Base-by-base conservation (phyloP, 352 stramenopile species). In the Phytophthora sansomeana region DNA sequence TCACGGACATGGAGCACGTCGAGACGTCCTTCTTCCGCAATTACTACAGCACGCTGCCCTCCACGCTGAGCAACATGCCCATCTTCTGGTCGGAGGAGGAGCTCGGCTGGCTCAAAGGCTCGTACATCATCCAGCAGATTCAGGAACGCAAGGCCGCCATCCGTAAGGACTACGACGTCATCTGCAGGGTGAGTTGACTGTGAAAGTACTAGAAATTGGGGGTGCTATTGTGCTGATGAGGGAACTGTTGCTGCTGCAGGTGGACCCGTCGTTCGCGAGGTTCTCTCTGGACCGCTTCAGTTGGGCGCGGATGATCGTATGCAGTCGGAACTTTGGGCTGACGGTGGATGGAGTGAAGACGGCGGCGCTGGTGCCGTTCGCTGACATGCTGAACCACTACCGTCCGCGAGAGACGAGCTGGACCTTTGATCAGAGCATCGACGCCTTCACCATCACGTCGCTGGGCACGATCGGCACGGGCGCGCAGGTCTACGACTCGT, bases 361-460 rank as follows among this genome's bases (percentile, higher is more conserved):
- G 13, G 96, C 93, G 14, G 98, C 97, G 16, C 85, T 99, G 50
- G 98, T 99, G 42, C 98, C 98, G 0, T 99, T 99, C 74, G 97
- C 97, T 24, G 98, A 99, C 78, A 99, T 99, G 98, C 89, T 99
- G 8, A 99, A 99, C 82, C 98, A 99, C 85, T 99, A 98, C 78
- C 90, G 98, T 0, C 98, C 98, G 4, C 86, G 98, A 35, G 97
- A 99, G 75, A 99, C 98, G 10, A 99, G 88, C 72, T 97, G 91
- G 91, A 96, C 88, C 17, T 97, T 94, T 58, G 88, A 96, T 64
- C 80, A 93, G 59, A 83, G 78, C 38, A 82, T 94, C 21, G 79
- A 90, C 35, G 84, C 83, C 7, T 97, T 97, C 73, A 96, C 89
- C 28, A 96, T 97, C 69, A 97, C 90, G 53, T 93, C 90, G 29